Conservation (phyloP, 768 basidiomycete genomes). For the Hydnum rufescens region DNA sequence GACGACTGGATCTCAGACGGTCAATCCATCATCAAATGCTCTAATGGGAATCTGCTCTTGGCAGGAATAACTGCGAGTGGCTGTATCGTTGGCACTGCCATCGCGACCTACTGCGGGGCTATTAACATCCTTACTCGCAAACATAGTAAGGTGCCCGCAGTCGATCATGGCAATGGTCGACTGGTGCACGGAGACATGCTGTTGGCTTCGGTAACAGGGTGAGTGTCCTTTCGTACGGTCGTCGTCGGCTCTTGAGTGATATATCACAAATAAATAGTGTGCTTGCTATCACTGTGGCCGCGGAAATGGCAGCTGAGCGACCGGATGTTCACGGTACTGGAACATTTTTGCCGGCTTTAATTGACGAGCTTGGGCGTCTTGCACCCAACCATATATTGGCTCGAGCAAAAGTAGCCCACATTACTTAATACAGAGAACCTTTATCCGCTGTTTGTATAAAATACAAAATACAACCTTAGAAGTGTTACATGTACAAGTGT, state of each 20-base stretch:
- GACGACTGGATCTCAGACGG: constrained; percentile 77
- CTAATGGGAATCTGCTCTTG: constrained; percentile 57
- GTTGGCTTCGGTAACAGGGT: constrained; percentile 59
- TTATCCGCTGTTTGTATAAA: neutral
- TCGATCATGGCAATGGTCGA: constrained; percentile 18
- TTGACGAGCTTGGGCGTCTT: constrained; percentile 34
- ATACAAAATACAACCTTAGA: neutral
- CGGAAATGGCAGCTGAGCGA: constrained; percentile 34
- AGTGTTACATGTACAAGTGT: neutral
- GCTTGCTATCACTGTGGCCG: constrained; percentile 38
- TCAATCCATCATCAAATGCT: constrained; percentile 36
- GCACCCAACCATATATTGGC: constrained; percentile 15
- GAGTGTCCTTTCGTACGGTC: constrained; percentile 2
- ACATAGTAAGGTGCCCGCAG: constrained; percentile 11
- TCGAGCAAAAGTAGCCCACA: constrained; percentile 15
- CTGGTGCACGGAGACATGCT: constrained; percentile 66
- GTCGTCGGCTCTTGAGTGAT: too few species aligned
- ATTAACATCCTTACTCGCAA: constrained; percentile 27
- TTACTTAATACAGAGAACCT: neutral
- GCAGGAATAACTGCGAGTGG: constrained; percentile 79
- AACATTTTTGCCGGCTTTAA: constrained; percentile 42
- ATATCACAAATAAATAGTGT: constrained; percentile 23
- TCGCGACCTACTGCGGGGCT: constrained; percentile 66
- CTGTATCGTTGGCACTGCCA: constrained; percentile 58
- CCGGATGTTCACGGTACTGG: constrained; percentile 37